phyloP scores from a whole-genome alignment of 345 rosid species.

The Nasturtium officinale region DNA sequence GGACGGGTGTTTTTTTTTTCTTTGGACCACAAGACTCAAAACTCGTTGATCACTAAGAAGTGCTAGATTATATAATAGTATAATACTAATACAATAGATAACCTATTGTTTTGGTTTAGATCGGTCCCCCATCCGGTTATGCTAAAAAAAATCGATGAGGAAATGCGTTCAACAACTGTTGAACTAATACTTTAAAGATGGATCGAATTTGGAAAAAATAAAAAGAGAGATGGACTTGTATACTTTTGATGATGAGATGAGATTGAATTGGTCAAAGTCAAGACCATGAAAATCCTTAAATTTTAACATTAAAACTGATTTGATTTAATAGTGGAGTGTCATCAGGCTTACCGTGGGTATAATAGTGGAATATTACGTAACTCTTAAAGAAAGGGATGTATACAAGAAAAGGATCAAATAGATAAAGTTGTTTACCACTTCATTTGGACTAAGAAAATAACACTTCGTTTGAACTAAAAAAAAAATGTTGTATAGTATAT shows the following conservation, averaged over 20 bases:
- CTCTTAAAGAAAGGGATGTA: not conserved
- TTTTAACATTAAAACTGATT: constrained; percentile 4
- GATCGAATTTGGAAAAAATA: not conserved
- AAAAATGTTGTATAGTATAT: not conserved
- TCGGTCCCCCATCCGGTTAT: not conserved
- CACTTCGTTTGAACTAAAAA: too few relatives aligned
- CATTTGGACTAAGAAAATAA: constrained; percentile 20
- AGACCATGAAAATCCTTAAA: constrained; percentile 16
- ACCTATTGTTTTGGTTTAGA: not conserved
- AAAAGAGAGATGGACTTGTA: not conserved
- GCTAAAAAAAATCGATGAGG: not conserved
- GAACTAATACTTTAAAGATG: not conserved
- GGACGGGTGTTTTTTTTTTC: not conserved
- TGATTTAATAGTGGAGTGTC: not conserved
- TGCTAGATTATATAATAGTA: too few relatives aligned
- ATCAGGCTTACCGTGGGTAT: constrained; percentile 5
- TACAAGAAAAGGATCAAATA: constrained; percentile 6
- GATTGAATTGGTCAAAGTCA: constrained; percentile 36
- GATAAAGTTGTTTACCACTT: constrained; percentile 38
- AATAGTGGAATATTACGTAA: constrained; percentile 35
- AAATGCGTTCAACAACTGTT: not conserved
- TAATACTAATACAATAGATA: too few relatives aligned
- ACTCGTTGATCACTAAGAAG: not conserved
- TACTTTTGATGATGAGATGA: not conserved
- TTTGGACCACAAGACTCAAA: not conserved